Percentiles rank a stretch among this genome's conserved stretches.
Evolutionary conservation across 2,329 filamentous ascomycete species (phyloP).

Genomic region (Phaeosphaeriaceae sp.): DNA sequence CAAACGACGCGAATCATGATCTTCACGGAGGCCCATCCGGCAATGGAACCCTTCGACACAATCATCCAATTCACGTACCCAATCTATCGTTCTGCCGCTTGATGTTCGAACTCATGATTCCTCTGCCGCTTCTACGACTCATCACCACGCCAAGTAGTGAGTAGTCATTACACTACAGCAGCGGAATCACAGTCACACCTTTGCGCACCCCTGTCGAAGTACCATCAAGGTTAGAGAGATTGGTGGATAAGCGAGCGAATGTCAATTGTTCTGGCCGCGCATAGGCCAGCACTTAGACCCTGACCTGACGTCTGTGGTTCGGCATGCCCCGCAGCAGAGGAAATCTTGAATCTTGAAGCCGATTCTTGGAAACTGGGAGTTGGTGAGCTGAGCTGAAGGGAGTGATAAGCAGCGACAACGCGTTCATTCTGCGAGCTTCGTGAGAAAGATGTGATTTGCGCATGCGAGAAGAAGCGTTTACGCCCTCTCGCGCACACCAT

Average conservation of each 20-base stretch:
- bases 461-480: too few species aligned
- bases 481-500: too few species aligned
- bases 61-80: neutral
- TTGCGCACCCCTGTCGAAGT: neutral
- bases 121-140: too few species aligned
- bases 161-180: neutral
- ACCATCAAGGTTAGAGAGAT: neutral
- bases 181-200: neutral
- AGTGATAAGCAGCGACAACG: too few species aligned
- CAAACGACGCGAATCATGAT: neutral
- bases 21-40: neutral
- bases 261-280: neutral
- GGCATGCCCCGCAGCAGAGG: neutral
- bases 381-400: too few species aligned
- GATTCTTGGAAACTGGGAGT: too few species aligned
- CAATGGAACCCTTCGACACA: neutral
- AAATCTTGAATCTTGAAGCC: too few species aligned
- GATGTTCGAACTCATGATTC: too few species aligned
- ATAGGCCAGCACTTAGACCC: neutral
- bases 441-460: too few species aligned
- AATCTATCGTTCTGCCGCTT: neutral
- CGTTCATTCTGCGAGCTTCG: too few species aligned
- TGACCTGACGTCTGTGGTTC: neutral
- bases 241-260: neutral
- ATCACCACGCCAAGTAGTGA: neutral